Evolutionary conservation across 23 red algal species (phyloP).

Genomic region (Porphyridium purpureum): DNA sequence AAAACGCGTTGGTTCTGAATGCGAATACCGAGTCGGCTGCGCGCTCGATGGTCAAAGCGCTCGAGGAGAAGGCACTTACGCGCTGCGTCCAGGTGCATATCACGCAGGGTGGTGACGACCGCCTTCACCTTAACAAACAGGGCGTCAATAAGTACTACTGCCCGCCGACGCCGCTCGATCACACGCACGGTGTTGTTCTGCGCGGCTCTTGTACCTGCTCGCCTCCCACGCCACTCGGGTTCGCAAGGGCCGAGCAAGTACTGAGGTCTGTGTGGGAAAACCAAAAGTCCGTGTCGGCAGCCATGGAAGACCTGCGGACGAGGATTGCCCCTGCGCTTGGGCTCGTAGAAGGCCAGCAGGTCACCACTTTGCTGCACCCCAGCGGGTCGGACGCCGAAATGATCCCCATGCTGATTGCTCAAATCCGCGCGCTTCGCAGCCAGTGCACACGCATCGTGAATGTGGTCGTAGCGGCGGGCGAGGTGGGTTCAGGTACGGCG

Average conservation of each 20-base stretch:
- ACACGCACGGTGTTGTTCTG: constrained; percentile 18
- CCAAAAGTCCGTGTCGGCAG: neutral
- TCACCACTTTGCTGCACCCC: constrained; percentile 66
- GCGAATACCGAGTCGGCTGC: no score
- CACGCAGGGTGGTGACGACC: constrained; percentile 62
- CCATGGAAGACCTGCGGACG: neutral
- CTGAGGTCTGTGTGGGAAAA: neutral
- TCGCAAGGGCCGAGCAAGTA: no score
- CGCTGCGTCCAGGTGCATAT: constrained; percentile 49
- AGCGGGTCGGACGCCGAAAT: constrained; percentile 63
- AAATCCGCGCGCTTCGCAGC: constrained; percentile 11
- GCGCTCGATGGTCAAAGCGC: no score
- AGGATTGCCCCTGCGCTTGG: neutral
- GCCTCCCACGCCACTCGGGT: constrained; percentile 43
- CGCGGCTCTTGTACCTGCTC: constrained; percentile 69
- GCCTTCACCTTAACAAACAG: constrained; percentile 34
- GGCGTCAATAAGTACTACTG: constrained; percentile 75
- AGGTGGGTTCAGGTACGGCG: constrained; percentile 64
- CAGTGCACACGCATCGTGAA: constrained; percentile 32
- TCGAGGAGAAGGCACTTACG: no score
- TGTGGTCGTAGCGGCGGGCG: constrained; percentile 52
- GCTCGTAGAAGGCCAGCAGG: no score
- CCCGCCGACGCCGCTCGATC: constrained; percentile 21
- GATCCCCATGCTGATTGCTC: constrained; percentile 40
- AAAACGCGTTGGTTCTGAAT: no score